Evolutionary conservation across 176 grass and related monocot genomes (phyloP).

Genomic region (Cenchrus americanus): DNA sequence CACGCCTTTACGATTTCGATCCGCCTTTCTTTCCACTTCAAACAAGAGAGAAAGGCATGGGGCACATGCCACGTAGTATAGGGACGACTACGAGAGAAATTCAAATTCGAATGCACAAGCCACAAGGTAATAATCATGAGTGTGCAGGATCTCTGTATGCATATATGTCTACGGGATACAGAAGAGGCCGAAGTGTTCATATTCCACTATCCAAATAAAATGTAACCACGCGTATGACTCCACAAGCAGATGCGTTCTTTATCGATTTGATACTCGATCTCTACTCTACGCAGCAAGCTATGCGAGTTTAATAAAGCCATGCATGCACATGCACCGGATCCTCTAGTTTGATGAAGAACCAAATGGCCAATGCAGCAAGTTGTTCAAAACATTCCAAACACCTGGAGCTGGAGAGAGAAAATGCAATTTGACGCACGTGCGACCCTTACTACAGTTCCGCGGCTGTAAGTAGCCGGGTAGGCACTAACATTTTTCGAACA

Average conservation of each 20-base stretch:
- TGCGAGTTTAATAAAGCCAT: background rate
- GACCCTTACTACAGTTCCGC: background rate
- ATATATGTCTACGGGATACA: background rate
- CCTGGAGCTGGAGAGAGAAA: background rate
- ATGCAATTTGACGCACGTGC: background rate
- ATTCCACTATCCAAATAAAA: background rate
- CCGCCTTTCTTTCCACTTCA: background rate
- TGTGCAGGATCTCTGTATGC: no score
- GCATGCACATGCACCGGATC: background rate
- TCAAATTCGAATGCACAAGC: background rate
- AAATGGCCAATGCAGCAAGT: background rate
- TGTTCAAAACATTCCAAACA: background rate
- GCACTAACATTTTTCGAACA: slow-evolving; percentile 6
- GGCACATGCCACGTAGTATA: no score
- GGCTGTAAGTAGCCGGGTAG: slow-evolving; percentile 10
- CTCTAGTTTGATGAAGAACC: background rate
- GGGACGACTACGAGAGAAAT: background rate
- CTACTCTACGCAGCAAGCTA: background rate
- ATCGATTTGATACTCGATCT: background rate
- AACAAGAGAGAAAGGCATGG: slow-evolving; percentile 3
- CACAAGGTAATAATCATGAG: background rate
- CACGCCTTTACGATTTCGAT: slow-evolving; percentile 16
- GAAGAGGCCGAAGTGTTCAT: background rate
- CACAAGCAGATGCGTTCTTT: background rate
- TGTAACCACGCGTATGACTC: no score